These are phyloP conservation scores for Infundibulicybe gibba DNA, from an alignment of 768 basidiomycete species.

Conservation along the genomic window DNA sequence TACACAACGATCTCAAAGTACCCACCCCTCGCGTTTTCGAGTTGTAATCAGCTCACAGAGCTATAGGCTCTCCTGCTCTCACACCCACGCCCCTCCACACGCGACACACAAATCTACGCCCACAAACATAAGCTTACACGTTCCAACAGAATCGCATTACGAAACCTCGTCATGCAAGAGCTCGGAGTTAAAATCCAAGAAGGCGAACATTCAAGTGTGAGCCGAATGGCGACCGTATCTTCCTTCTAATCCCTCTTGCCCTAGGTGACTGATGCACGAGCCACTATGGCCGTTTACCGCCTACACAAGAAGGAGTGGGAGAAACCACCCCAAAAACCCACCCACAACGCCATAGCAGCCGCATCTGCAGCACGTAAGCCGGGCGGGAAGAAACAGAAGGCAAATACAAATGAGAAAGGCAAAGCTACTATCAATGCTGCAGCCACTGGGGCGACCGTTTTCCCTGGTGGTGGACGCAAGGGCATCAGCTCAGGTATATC, in stretches of 20 bases:
- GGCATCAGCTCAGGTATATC: constrained; percentile 64
- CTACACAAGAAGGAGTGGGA: constrained; percentile 86
- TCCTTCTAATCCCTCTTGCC: background rate
- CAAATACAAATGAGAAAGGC: constrained; percentile 12
- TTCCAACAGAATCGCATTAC: constrained; percentile 69
- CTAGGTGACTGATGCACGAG: constrained; percentile 89
- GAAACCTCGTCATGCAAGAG: constrained; percentile 77
- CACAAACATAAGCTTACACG: constrained; percentile 57
- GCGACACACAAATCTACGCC: constrained; percentile 69
- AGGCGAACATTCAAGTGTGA: constrained; percentile 89
- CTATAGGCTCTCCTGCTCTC: constrained; percentile 64
- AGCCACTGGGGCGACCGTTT: constrained; percentile 9
- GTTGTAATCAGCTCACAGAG: constrained; percentile 5
- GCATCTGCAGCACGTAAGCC: no score
- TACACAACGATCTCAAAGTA: constrained; percentile 89
- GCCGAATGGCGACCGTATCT: constrained; percentile 14
- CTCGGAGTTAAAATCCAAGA: constrained; percentile 76
- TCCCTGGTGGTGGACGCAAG: constrained; percentile 54
- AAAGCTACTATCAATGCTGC: constrained; percentile 8
- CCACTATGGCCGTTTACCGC: constrained; percentile 92
- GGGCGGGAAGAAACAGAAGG: constrained; percentile 16
- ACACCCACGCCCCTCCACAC: constrained; percentile 58
- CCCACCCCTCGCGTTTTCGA: constrained; percentile 8
- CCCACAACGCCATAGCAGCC: constrained; percentile 3
- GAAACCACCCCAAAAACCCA: constrained; percentile 30